Conservation (phyloP, 2,329 filamentous ascomycete species). For the Fusarium xyrophilum region DNA sequence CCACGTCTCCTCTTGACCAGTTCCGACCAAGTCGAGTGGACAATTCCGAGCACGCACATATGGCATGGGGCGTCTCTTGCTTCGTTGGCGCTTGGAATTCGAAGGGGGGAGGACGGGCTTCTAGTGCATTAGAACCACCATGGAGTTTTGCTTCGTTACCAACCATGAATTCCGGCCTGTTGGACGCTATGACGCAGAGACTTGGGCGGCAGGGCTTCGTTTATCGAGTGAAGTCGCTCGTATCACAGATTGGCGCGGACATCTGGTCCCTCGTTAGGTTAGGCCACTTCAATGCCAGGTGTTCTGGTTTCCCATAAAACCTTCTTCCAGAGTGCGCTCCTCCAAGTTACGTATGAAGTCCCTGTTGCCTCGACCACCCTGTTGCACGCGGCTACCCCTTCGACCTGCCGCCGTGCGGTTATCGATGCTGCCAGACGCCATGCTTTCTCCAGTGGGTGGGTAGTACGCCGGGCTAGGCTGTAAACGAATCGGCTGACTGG, state of each 20-base stretch:
- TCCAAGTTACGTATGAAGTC: conserved; percentile 96
- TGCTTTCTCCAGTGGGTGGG: conserved; percentile 86
- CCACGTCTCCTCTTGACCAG: conserved; percentile 4
- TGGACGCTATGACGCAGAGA: conserved; percentile 10
- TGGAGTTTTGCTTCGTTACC: conserved; percentile 17
- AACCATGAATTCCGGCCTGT: conserved; percentile 25
- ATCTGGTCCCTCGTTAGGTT: conserved; percentile 27
- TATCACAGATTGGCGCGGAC: conserved; percentile 27
- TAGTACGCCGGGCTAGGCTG: conserved; percentile 98
- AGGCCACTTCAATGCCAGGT: conserved; percentile 68
- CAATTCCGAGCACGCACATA: neutral
- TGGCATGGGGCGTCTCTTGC: conserved; percentile 11
- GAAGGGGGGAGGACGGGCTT: conserved; percentile 6
- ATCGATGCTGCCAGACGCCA: conserved; percentile 63
- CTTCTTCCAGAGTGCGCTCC: conserved; percentile 91
- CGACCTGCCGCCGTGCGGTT: conserved; percentile 67
- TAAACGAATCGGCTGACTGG: conserved; percentile 88
- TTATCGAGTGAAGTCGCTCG: conserved; percentile 14
- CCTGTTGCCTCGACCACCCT: conserved; percentile 67
- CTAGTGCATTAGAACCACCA: conserved; percentile 19
- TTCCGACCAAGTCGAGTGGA: conserved; percentile 2
- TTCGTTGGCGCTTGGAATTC: conserved; percentile 16
- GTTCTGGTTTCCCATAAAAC: conserved; percentile 73
- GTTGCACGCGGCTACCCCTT: conserved; percentile 75
- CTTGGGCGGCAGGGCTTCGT: conserved; percentile 7